Percentiles rank a stretch among this genome's conserved stretches.
Evolutionary conservation across 225 moss, liverwort and hornwort genomes (phyloP).

Genomic region (Bryoerythrophyllum caledonicum): DNA sequence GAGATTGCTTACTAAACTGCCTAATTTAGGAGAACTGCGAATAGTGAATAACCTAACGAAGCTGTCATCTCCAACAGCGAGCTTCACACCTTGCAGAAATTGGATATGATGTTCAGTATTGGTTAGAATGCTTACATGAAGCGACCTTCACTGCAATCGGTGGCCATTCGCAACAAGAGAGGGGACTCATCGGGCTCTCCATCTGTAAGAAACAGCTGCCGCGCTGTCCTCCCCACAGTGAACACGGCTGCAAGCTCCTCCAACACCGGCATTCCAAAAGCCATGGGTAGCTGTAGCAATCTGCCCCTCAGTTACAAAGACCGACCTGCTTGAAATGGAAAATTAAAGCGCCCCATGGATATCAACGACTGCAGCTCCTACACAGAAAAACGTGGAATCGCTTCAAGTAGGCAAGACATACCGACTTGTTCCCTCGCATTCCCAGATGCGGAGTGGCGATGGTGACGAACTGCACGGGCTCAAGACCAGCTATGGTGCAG

Average conservation of each 20-base stretch:
- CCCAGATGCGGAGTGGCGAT: conserved; percentile 92
- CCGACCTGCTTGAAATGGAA: conserved; percentile 30
- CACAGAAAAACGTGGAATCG: neutral
- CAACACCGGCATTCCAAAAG: conserved; percentile 75
- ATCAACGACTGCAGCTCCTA: conserved; percentile 10
- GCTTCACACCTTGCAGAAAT: neutral
- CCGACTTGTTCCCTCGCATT: conserved; percentile 85
- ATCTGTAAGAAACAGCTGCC: conserved; percentile 91
- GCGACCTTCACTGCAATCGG: conserved; percentile 67
- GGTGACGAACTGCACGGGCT: conserved; percentile 73
- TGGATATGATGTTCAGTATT: neutral
- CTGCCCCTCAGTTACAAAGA: conserved; percentile 39
- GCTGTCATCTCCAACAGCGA: too few species aligned
- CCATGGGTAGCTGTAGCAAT: conserved; percentile 81
- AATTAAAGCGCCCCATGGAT: conserved; percentile 19
- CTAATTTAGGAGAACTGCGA: too few species aligned
- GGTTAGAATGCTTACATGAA: conserved; percentile 57
- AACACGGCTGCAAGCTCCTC: conserved; percentile 83
- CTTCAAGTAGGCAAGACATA: conserved; percentile 26
- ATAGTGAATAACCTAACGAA: too few species aligned
- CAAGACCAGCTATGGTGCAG: conserved; percentile 68
- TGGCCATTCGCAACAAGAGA: conserved; percentile 79
- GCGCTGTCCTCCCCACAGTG: conserved; percentile 69
- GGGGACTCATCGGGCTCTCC: conserved; percentile 75
- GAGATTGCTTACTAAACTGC: too few species aligned